A percentile compares a stretch with the other conserved stretches of the same genome.
Conservation (phyloP, 495 filamentous ascomycete species). For the Geoglossum glabrum region DNA sequence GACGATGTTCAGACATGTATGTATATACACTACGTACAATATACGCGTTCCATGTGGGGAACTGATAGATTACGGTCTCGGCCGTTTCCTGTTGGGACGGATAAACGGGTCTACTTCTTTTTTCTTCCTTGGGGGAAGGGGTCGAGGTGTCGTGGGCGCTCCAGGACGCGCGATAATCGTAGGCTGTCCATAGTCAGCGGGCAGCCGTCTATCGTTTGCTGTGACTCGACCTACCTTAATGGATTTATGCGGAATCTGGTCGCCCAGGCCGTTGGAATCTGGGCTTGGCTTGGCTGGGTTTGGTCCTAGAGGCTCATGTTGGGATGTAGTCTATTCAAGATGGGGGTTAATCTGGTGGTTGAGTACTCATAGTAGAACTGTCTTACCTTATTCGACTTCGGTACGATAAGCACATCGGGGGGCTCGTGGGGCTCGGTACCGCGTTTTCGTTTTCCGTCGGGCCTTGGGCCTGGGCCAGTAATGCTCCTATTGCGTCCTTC, state of each 20-base stretch:
- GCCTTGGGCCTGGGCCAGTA: constrained; percentile 4
- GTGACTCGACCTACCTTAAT: neutral
- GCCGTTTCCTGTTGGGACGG: constrained; percentile 24
- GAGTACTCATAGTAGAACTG: neutral
- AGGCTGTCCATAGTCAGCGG: neutral
- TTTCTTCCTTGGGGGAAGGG: constrained; percentile 24
- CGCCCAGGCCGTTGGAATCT: neutral
- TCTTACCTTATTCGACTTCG: constrained; percentile 1
- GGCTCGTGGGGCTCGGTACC: constrained; percentile 14
- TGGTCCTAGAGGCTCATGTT: neutral
- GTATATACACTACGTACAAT: too few relatives aligned
- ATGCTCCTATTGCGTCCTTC: neutral
- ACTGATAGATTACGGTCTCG: neutral
- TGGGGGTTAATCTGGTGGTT: neutral
- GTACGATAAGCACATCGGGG: neutral
- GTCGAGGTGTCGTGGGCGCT: constrained; percentile 13
- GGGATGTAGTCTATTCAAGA: neutral
- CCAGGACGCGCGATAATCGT: constrained; percentile 10
- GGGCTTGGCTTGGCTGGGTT: neutral
- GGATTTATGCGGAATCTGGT: neutral
- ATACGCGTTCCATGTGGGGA: neutral
- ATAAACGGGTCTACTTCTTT: constrained; percentile 33
- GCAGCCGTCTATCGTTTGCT: neutral
- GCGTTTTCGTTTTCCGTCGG: constrained; percentile 24
- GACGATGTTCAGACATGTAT: too few relatives aligned